Evolutionary conservation across 1,139 yeast genomes (phyloP), one percentile per base, ranked within the genome.

Genomic region (Candida freyschussii): DNA sequence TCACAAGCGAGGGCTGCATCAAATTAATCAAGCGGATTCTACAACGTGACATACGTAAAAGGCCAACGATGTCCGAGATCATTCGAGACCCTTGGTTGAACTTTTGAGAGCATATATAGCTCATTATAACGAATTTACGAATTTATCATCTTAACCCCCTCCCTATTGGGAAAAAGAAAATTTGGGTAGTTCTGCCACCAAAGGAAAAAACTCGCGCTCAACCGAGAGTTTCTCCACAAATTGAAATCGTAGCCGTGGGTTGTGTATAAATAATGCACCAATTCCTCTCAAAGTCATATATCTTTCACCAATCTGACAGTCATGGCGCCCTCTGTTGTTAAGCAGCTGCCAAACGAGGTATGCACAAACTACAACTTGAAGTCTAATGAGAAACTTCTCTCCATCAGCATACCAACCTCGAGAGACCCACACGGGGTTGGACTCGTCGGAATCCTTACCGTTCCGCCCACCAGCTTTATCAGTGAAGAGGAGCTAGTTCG

Each of bases 61-160:
- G 96, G 44, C 95, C 95, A 1, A 72, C 81, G 0, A 80, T 86
- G 57, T 69, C 76, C 14, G 83, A 79, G 26, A 77, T 87, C 8
- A 63, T 70, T 27, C 69, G 71, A 24, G 85, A 85, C 51, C 63
- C 60, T 14, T 87, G 96, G 96, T 57, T 86, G 21, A 39, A 36
- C 21, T 34, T 31, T 12, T 30, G 20, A 26, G 13, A 4, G 17
- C 21, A 13, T 11, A 16, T 13, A 22, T 18, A 17, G n/a, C 13
- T 15, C 22, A 22, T 28, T 17, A 24, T 24, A 27, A 27, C 17
- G 18, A 19, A 11, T 27, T 27, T 20, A 27, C 21, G 30, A 27
- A 9, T 16, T 6, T 8, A 5, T 10, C 16, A n/a, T n/a, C n/a
- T n/a, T n/a, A n/a, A n/a, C n/a, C n/a, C n/a, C n/a, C n/a, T n/a